Percentiles rank a stretch among this genome's conserved stretches.
phyloP scores from a whole-genome alignment of 768 basidiomycete species.

The Paxillus ammoniavirescens region DNA sequence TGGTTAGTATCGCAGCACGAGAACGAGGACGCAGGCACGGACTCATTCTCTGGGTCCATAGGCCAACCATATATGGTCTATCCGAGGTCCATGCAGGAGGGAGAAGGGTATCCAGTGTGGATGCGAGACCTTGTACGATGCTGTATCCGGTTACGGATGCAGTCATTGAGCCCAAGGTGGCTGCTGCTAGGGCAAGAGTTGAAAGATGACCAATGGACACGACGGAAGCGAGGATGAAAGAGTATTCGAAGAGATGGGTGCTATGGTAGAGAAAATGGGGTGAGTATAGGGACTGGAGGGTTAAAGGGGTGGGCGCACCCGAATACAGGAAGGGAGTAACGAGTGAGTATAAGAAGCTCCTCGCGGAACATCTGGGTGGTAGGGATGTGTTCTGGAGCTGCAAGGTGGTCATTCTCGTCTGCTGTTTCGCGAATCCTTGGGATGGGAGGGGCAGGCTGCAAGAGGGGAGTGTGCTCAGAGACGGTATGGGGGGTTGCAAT shows the following conservation, averaged over 20 bases:
- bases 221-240: slow-evolving; percentile 79
- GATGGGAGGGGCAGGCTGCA: slow-evolving; percentile 44
- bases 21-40: slow-evolving; percentile 23
- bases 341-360: slow-evolving; percentile 55
- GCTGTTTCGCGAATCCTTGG: slow-evolving; percentile 55
- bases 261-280: slow-evolving; percentile 33
- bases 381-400: slow-evolving; percentile 16
- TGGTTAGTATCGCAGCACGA: slow-evolving; percentile 4
- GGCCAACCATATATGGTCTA: slow-evolving; percentile 79
- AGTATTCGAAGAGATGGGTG: slow-evolving; percentile 82
- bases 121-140: slow-evolving; percentile 78
- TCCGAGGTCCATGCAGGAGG: slow-evolving; percentile 94
- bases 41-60: slow-evolving; percentile 92
- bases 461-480: slow-evolving; percentile 58
- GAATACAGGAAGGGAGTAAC: slow-evolving; percentile 71
- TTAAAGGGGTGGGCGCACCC: slow-evolving; percentile 45
- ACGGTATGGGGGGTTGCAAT: neutral
- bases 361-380: slow-evolving; percentile 46
- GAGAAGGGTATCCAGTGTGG: slow-evolving; percentile 88
- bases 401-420: slow-evolving; percentile 21
- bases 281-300: slow-evolving; percentile 2
- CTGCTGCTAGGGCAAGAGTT: slow-evolving; percentile 84
- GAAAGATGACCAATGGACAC: slow-evolving; percentile 90
- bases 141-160: slow-evolving; percentile 56
- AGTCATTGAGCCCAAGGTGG: slow-evolving; percentile 73